These are phyloP conservation scores for Hebeloma cylindrosporum DNA, from an alignment of 768 basidiomycete species.

Conservation along the genomic window DNA sequence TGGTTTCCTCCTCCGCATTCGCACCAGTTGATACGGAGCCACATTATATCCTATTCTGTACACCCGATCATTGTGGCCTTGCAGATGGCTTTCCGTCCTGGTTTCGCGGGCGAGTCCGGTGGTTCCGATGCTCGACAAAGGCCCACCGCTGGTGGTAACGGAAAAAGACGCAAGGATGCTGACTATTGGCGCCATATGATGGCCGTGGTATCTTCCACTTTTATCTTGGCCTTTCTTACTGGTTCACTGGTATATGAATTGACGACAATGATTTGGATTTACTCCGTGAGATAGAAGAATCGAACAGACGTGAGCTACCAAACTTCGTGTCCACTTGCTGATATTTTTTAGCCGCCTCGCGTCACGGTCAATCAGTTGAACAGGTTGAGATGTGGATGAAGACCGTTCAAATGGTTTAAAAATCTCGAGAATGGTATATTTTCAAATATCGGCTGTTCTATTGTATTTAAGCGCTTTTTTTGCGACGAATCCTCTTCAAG, in stretches of 20 bases:
- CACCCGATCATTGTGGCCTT: too few species aligned
- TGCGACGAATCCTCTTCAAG: too few species aligned
- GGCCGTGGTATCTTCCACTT: slow-evolving; percentile 10
- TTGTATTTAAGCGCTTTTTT: too few species aligned
- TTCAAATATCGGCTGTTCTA: too few species aligned
- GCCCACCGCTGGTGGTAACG: too few species aligned
- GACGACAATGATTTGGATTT: slow-evolving; percentile 9
- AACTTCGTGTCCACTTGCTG: background rate
- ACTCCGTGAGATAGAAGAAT: slow-evolving; percentile 9
- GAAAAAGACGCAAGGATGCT: too few species aligned
- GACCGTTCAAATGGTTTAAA: slow-evolving; percentile 7
- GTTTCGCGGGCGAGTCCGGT: slow-evolving; percentile 2
- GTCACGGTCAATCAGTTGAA: slow-evolving; percentile 13
- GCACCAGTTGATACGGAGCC: too few species aligned
- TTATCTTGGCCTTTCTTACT: slow-evolving; percentile 3
- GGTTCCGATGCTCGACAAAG: slow-evolving; percentile 6
- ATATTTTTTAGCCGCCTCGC: slow-evolving; percentile 10
- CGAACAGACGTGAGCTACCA: slow-evolving; percentile 10
- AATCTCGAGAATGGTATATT: too few species aligned
- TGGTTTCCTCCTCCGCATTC: too few species aligned
- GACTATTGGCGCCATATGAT: slow-evolving; percentile 9
- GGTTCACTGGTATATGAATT: slow-evolving; percentile 1
- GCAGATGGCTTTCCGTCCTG: slow-evolving; percentile 8
- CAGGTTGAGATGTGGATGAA: slow-evolving; percentile 13
- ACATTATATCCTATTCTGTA: too few species aligned